phyloP scores from a whole-genome alignment of 108 stramenopile genomes.

The Cyclotella baltica region DNA sequence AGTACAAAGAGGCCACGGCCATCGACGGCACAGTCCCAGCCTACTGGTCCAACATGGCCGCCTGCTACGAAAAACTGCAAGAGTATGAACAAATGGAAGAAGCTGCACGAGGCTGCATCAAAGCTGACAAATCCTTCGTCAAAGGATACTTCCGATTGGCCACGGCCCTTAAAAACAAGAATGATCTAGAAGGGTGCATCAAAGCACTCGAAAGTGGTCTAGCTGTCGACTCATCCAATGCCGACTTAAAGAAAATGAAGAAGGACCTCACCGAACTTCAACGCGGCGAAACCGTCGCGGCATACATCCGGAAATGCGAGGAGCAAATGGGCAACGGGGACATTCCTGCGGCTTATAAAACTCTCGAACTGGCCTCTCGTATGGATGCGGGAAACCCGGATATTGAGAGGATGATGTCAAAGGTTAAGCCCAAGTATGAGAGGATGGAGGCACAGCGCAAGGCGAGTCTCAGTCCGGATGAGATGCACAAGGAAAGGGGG shows the following conservation, averaged over 20 bases:
- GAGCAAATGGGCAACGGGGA: conserved; percentile 91
- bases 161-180: conserved; percentile 83
- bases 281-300: conserved; percentile 89
- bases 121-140: conserved; percentile 94
- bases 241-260: conserved; percentile 92
- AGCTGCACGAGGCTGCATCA: conserved; percentile 92
- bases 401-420: conserved; percentile 84
- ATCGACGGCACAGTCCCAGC: conserved; percentile 80
- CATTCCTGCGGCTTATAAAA: conserved; percentile 89
- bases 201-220: conserved; percentile 89
- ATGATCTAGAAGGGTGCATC: conserved; percentile 84
- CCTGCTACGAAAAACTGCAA: conserved; percentile 92
- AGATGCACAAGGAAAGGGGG: conserved; percentile 95
- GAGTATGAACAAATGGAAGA: conserved; percentile 93
- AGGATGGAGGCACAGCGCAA: conserved; percentile 87
- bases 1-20: conserved; percentile 90
- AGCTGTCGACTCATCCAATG: conserved; percentile 79
- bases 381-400: conserved; percentile 95
- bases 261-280: conserved; percentile 90
- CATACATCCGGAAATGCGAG: conserved; percentile 85
- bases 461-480: conserved; percentile 77
- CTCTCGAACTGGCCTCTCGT: conserved; percentile 89
- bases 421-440: conserved; percentile 93
- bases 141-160: conserved; percentile 97
- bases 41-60: conserved; percentile 94